Base-by-base conservation (phyloP, 495 filamentous ascomycete genomes). In the Penicillium bovifimosum region DNA sequence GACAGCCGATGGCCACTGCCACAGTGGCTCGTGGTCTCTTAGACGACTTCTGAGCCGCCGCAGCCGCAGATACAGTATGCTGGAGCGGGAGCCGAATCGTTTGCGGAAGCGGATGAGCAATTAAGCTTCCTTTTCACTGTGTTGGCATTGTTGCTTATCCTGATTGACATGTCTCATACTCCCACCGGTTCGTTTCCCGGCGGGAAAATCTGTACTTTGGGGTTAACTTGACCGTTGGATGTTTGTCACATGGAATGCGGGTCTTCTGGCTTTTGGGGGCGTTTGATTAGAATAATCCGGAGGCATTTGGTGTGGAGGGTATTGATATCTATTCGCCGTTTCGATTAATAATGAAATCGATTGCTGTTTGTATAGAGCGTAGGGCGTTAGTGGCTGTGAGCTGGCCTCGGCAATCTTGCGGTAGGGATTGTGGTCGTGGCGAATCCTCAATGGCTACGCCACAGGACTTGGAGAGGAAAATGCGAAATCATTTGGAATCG, bases 21-120 rank as follows among this genome's bases (percentile, higher is more conserved):
- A 43, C 27, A 52, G 36, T 33, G 61, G 66, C 26, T 68, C 68
- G 36, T 73, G 73, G 71, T 74, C 70, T 5, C 53, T 76, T 47
- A 67, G 64, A 46, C 63, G 67, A 48, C 59, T 75, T n/a, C 55
- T 76, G 38, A 67, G 64, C 38, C 61, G 68, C 36, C 67, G 67
- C 39, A 74, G 65, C 51, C 61, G 65, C 40, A 61, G 66, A 43
- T 76, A 76, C 66, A 60, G 63, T 9, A 61, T 73, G 16, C 54
- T 76, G 39, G 73, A 76, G 44, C 59, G 70, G 57, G 68, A 76
- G 57, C 68, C 73, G 46, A 75, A 76, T 58, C 64, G 73, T 34
- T 56, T 73, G 54, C 53, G 75, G 54, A 71, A 70, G 62, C 67
- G 72, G 40, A 59, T 54, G 41, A 65, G 61, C 43, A 44, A 58